phyloP scores from a whole-genome alignment of 768 basidiomycete species.

The Chalciporus piperatus region DNA sequence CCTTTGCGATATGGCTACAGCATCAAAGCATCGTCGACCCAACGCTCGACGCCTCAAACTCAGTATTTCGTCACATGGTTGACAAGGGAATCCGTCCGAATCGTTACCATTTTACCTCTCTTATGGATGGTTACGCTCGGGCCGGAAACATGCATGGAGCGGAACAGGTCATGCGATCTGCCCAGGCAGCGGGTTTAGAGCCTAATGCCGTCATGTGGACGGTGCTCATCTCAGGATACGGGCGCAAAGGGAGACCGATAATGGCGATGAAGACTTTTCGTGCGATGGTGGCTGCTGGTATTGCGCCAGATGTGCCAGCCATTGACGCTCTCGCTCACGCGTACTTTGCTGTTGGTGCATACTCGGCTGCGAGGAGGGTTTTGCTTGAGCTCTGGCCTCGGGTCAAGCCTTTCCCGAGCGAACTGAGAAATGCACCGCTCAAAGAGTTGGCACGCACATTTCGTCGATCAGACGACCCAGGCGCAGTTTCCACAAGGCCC shows the following conservation, averaged over 20 bases:
- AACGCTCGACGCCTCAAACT: slow-evolving; percentile 50
- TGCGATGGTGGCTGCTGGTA: slow-evolving; percentile 57
- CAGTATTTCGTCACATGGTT: slow-evolving; percentile 57
- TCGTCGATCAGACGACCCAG: slow-evolving; percentile 25
- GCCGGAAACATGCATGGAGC: slow-evolving; percentile 61
- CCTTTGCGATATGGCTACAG: slow-evolving; percentile 60
- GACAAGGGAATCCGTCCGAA: slow-evolving; percentile 69
- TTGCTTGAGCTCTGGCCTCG: slow-evolving; percentile 64
- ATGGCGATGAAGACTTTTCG: slow-evolving; percentile 55
- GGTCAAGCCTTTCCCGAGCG: slow-evolving; percentile 58
- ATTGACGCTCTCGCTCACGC: slow-evolving; percentile 71
- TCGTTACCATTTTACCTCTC: slow-evolving; percentile 66
- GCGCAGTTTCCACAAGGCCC: slow-evolving; percentile 14
- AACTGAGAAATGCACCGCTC: slow-evolving; percentile 44
- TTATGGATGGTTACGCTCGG: slow-evolving; percentile 71
- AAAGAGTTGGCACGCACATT: slow-evolving; percentile 46
- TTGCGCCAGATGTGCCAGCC: slow-evolving; percentile 67
- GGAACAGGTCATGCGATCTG: slow-evolving; percentile 51
- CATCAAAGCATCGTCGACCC: slow-evolving; percentile 54
- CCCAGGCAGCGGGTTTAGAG: slow-evolving; percentile 46
- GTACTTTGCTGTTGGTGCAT: slow-evolving; percentile 56
- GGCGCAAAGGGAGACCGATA: slow-evolving; percentile 53
- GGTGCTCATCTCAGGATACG: slow-evolving; percentile 70
- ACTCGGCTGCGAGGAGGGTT: slow-evolving; percentile 47
- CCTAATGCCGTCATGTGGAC: slow-evolving; percentile 73